Conservation (phyloP, 352 stramenopile species). For the Phytophthora chlamydospora region DNA sequence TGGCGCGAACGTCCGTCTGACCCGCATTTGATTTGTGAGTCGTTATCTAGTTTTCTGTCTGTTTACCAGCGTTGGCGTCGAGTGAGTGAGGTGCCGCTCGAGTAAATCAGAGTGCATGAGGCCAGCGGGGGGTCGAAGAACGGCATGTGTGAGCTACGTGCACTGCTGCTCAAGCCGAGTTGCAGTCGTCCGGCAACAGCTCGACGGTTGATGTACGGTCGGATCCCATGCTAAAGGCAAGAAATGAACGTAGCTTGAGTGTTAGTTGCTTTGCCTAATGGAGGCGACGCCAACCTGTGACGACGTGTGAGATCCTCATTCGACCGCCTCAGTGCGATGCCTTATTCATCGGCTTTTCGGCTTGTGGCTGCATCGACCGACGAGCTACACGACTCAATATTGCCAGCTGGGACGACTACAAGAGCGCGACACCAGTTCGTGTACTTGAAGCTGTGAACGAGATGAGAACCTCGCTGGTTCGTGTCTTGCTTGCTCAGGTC, state of each 20-base stretch:
- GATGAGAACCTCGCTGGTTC: too few species aligned
- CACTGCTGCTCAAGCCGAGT: not conserved
- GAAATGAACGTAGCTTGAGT: constrained; percentile 21
- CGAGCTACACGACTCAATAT: too few species aligned
- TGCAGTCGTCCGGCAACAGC: not conserved
- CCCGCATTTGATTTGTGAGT: constrained; percentile 22
- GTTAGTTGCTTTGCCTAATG: not conserved
- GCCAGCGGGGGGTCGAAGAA: not conserved
- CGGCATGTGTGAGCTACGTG: constrained; percentile 11
- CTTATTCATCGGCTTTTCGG: too few species aligned
- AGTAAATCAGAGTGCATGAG: constrained; percentile 11
- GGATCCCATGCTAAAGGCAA: constrained; percentile 9
- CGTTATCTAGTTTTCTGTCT: constrained; percentile 11
- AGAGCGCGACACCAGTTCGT: too few species aligned
- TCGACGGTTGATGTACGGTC: not conserved
- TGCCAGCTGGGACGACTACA: too few species aligned
- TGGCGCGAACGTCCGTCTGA: not conserved
- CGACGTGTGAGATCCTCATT: too few species aligned
- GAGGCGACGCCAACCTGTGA: too few species aligned
- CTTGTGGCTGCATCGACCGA: too few species aligned
- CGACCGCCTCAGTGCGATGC: too few species aligned
- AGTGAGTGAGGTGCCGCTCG: not conserved
- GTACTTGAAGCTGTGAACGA: too few species aligned
- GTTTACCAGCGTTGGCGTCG: not conserved
- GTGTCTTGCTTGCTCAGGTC: too few species aligned